Conservation (phyloP, 1,284 basidiomycete genomes). For the Trichosporon ovoides region DNA sequence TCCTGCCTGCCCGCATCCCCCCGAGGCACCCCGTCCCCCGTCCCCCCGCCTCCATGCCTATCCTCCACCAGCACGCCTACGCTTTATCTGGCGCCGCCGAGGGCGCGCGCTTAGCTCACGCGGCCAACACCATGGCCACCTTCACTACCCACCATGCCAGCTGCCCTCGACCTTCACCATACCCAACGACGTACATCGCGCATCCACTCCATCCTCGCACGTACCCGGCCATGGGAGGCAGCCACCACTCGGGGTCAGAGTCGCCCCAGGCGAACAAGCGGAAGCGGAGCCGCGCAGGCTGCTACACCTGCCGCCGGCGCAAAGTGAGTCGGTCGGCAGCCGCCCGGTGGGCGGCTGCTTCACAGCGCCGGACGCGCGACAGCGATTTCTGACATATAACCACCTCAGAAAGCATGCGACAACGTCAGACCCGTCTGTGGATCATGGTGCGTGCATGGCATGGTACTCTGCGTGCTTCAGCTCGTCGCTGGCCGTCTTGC, state of each 20-base stretch:
- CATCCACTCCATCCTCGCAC: neutral
- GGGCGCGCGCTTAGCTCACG: constrained; percentile 7
- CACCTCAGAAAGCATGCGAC: constrained; percentile 24
- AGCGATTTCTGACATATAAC: constrained; percentile 3
- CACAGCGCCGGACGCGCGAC: neutral
- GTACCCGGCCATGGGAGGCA: neutral
- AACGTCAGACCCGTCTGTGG: constrained; percentile 19
- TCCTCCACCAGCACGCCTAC: neutral
- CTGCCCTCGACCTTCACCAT: neutral
- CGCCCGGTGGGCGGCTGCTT: constrained; percentile 1
- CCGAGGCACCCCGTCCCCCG: too few relatives aligned
- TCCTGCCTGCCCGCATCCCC: too few relatives aligned
- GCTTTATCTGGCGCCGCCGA: neutral
- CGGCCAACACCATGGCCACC: neutral
- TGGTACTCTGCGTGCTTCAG: too few relatives aligned
- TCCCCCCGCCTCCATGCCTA: neutral
- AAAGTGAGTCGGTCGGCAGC: constrained; percentile 13
- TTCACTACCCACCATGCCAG: neutral
- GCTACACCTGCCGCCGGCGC: constrained; percentile 23
- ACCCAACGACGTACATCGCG: neutral
- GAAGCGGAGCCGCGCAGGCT: constrained; percentile 21
- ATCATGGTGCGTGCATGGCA: constrained; percentile 15
- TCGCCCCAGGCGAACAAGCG: constrained; percentile 16
- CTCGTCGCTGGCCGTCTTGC: neutral
- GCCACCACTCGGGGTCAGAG: constrained; percentile 1